Percentiles rank a stretch among this genome's conserved stretches.
These are phyloP conservation scores for Myrmaecium sp. DNA, from an alignment of 2,329 filamentous ascomycete species.

Conservation along the genomic window DNA sequence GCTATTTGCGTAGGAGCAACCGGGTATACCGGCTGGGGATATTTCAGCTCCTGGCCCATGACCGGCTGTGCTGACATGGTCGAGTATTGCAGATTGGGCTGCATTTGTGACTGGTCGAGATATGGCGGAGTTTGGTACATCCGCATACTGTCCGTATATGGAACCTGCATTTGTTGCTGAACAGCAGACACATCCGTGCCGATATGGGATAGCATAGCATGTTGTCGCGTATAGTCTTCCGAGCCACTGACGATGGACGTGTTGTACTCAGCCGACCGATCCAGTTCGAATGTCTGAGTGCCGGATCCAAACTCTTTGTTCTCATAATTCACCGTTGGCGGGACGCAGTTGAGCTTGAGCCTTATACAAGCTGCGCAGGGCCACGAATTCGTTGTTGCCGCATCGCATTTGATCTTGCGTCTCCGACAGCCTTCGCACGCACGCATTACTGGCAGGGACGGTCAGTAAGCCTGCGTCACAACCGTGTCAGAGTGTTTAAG, in stretches of 20 bases:
- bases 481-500: slow-evolving; percentile 4
- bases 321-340: slow-evolving; percentile 66
- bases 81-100: slow-evolving; percentile 16
- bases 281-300: slow-evolving; percentile 24
- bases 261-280: slow-evolving; percentile 22
- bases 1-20: slow-evolving; percentile 14
- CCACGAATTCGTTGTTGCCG: slow-evolving; percentile 93
- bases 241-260: slow-evolving; percentile 19
- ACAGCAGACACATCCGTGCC: slow-evolving; percentile 3
- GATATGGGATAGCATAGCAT: slow-evolving; percentile 12
- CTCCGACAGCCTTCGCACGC: slow-evolving; percentile 89
- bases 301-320: slow-evolving; percentile 29
- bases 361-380: slow-evolving; percentile 88
- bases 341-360: slow-evolving; percentile 82
- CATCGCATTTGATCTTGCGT: slow-evolving; percentile 96
- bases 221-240: slow-evolving; percentile 22
- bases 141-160: slow-evolving; percentile 11
- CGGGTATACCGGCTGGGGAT: slow-evolving; percentile 8
- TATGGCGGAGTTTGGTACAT: slow-evolving; percentile 22
- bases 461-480: slow-evolving; percentile 4
- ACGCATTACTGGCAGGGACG: slow-evolving; percentile 62
- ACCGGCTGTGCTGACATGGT: slow-evolving; percentile 17
- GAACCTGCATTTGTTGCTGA: slow-evolving; percentile 6
- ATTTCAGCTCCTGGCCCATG: slow-evolving; percentile 17
- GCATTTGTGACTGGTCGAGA: slow-evolving; percentile 11